Conservation (phyloP, 345 rosid genomes). For the Dipteronia sinensis region DNA sequence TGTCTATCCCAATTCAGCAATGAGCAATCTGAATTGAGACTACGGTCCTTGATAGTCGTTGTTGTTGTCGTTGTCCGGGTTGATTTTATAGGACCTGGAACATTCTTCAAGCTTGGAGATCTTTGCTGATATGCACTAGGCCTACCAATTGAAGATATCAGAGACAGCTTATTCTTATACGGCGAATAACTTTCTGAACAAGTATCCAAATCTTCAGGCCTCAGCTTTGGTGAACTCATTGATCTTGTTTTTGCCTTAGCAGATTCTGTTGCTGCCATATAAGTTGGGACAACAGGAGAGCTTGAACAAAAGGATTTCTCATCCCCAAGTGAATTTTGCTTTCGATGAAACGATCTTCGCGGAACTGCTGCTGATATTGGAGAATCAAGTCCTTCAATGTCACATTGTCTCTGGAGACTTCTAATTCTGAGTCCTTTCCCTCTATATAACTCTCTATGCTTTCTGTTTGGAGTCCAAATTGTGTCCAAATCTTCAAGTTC, state of each 20-base stretch:
- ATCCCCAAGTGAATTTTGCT: constrained; percentile 64
- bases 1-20: constrained; percentile 45
- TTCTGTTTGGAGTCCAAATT: constrained; percentile 38
- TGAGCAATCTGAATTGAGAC: constrained; percentile 59
- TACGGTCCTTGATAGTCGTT: constrained; percentile 44
- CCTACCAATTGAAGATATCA: constrained; percentile 44
- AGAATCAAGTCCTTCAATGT: constrained; percentile 36
- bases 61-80: constrained; percentile 12
- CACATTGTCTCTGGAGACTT: constrained; percentile 35
- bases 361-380: constrained; percentile 26
- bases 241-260: constrained; percentile 87
- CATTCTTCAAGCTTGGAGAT: constrained; percentile 73
- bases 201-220: constrained; percentile 69
- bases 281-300: constrained; percentile 59
- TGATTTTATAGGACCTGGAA: constrained; percentile 56
- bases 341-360: constrained; percentile 50
- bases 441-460: constrained; percentile 39
- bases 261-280: constrained; percentile 93
- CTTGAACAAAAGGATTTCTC: constrained; percentile 45
- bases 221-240: constrained; percentile 65
- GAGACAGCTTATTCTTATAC: constrained; percentile 57
- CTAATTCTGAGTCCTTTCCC: constrained; percentile 44
- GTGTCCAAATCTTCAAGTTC: constrained; percentile 83
- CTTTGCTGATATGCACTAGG: constrained; percentile 61
- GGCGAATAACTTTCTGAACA: constrained; percentile 84